A percentile compares a stretch with the other conserved stretches of the same genome.
These are phyloP conservation scores for Paulownia fortunei DNA, from an alignment of 257 asterid genomes.

Conservation along the genomic window DNA sequence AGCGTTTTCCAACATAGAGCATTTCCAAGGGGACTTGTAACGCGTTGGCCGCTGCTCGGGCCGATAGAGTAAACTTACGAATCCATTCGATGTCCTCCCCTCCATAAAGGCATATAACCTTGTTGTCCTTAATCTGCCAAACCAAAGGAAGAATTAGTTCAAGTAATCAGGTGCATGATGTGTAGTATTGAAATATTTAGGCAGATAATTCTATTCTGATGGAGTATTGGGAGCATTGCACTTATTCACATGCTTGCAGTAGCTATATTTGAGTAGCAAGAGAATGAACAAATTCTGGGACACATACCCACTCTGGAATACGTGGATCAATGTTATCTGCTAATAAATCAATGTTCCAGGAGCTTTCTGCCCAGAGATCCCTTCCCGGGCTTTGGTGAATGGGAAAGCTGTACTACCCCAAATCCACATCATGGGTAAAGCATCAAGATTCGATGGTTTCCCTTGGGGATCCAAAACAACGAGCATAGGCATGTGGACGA, in stretches of 20 bases:
- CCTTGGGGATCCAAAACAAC: slow-evolving; percentile 92
- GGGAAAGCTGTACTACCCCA: slow-evolving; percentile 91
- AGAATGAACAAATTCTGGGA: not conserved
- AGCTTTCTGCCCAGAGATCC: slow-evolving; percentile 66
- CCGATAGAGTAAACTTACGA: slow-evolving; percentile 56
- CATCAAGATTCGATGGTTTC: slow-evolving; percentile 62
- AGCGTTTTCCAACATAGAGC: slow-evolving; percentile 85
- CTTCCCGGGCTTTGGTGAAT: slow-evolving; percentile 65
- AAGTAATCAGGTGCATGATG: too few relatives aligned
- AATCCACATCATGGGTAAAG: slow-evolving; percentile 92
- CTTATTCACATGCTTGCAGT: too few relatives aligned
- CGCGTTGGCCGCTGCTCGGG: slow-evolving; percentile 47
- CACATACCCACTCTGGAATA: slow-evolving; percentile 63
- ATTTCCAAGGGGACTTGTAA: slow-evolving; percentile 62
- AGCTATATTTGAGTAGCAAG: too few relatives aligned
- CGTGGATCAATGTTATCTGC: slow-evolving; percentile 73
- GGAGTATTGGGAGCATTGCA: too few relatives aligned
- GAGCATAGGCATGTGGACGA: slow-evolving; percentile 72
- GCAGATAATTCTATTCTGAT: too few relatives aligned
- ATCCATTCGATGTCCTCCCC: slow-evolving; percentile 95
- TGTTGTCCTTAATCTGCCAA: slow-evolving; percentile 55
- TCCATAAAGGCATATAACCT: slow-evolving; percentile 80
- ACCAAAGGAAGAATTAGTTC: too few relatives aligned
- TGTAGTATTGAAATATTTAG: too few relatives aligned
- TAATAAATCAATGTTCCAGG: slow-evolving; percentile 71